Percentiles rank a stretch among this genome's conserved stretches.
These are phyloP conservation scores for Trametes sp. DNA, from an alignment of 1,284 basidiomycete genomes.

Conservation along the genomic window DNA sequence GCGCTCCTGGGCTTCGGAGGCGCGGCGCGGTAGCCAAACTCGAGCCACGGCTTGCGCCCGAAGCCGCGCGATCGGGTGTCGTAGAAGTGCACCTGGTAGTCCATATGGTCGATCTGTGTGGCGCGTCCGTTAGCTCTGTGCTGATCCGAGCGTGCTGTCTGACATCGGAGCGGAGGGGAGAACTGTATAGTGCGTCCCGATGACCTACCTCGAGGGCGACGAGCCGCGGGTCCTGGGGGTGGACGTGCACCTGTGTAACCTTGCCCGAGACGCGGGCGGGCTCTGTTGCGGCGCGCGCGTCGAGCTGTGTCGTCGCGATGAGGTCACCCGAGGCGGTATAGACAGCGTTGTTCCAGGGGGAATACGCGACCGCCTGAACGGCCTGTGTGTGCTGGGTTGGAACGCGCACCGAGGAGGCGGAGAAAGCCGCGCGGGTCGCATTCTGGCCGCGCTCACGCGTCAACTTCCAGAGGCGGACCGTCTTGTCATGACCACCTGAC, in stretches of 20 bases:
- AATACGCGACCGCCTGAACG: slow-evolving; percentile 49
- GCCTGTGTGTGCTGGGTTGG: slow-evolving; percentile 40
- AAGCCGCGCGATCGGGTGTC: slow-evolving; percentile 52
- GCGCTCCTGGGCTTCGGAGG: slow-evolving; percentile 32
- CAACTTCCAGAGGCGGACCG: slow-evolving; percentile 49
- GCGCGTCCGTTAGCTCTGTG: slow-evolving; percentile 21
- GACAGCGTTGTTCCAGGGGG: slow-evolving; percentile 41
- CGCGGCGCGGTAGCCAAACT: slow-evolving; percentile 52
- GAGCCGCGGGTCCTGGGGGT: slow-evolving; percentile 50
- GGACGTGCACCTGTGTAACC: slow-evolving; percentile 55
- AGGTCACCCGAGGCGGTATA: slow-evolving; percentile 44
- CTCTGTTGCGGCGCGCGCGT: slow-evolving; percentile 36
- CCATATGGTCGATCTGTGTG: slow-evolving; percentile 55
- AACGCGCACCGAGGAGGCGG: slow-evolving; percentile 35
- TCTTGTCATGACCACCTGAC: slow-evolving; percentile 54
- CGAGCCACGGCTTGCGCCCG: slow-evolving; percentile 48
- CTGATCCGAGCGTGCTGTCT: slow-evolving; percentile 17
- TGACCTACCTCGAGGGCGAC: slow-evolving; percentile 55
- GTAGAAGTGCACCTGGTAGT: slow-evolving; percentile 55
- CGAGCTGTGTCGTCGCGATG: slow-evolving; percentile 46
- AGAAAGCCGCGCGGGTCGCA: slow-evolving; percentile 16
- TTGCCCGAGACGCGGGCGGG: slow-evolving; percentile 44
- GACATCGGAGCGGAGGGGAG: slow-evolving; percentile 4
- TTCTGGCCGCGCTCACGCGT: slow-evolving; percentile 14
- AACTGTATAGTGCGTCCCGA: slow-evolving; percentile 17